Evolutionary conservation across 1,284 basidiomycete genomes (phyloP).

Genomic region (Trametes polyzona): DNA sequence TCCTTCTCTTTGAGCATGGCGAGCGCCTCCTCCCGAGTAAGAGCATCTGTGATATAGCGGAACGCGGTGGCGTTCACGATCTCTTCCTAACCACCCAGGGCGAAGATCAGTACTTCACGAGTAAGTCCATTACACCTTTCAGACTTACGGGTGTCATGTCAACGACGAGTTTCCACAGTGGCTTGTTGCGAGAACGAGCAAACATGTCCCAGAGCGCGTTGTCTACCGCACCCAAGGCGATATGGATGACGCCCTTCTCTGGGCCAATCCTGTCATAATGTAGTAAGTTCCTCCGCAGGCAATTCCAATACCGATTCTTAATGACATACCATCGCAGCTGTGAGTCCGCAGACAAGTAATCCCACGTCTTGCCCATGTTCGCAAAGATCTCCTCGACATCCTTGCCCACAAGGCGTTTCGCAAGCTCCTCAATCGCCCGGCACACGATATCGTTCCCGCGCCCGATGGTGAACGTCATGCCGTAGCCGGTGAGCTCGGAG

Average conservation of each 20-base stretch:
- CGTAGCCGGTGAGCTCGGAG: constrained; percentile 77
- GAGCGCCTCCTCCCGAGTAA: constrained; percentile 90
- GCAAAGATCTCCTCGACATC: constrained; percentile 82
- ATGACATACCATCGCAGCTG: constrained; percentile 82
- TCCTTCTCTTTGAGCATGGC: constrained; percentile 80
- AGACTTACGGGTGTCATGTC: constrained; percentile 77
- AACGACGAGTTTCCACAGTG: constrained; percentile 84
- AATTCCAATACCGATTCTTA: not conserved
- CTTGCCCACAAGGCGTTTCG: constrained; percentile 83
- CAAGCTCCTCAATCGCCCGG: constrained; percentile 78
- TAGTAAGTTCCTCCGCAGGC: not conserved
- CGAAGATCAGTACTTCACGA: not conserved
- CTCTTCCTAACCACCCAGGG: constrained; percentile 67
- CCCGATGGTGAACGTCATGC: constrained; percentile 98
- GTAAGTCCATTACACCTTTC: not conserved
- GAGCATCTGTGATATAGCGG: constrained; percentile 92
- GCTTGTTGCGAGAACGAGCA: constrained; percentile 75
- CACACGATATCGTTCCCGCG: constrained; percentile 95
- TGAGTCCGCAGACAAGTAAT: constrained; percentile 81
- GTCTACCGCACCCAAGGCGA: constrained; percentile 80
- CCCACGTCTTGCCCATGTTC: constrained; percentile 88
- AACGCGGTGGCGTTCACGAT: constrained; percentile 85
- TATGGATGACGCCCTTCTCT: constrained; percentile 87
- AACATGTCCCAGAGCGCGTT: constrained; percentile 88
- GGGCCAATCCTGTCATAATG: constrained; percentile 76